Conservation (phyloP, 352 stramenopile genomes). For the Globisporangium spinosum region DNA sequence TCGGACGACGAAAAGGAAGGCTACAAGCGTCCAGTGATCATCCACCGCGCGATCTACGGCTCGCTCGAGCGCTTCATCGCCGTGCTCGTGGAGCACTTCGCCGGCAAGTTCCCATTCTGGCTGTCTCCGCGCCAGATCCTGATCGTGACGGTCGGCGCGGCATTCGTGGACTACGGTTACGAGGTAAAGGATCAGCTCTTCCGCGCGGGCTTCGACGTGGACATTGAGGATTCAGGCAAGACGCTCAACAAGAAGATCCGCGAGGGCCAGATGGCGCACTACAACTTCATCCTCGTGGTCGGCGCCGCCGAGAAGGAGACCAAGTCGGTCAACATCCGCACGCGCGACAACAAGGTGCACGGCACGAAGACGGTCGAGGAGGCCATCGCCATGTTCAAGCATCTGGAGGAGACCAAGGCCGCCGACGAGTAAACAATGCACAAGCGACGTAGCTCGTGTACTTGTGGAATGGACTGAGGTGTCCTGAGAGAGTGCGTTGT, state of each 20-base stretch:
- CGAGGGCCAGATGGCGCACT: constrained; percentile 72
- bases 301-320: constrained; percentile 62
- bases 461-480: neutral
- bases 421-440: constrained; percentile 31
- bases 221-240: constrained; percentile 72
- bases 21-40: constrained; percentile 96
- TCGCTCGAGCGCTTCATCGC: constrained; percentile 98
- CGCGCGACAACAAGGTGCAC: constrained; percentile 79
- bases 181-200: constrained; percentile 90
- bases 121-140: constrained; percentile 83
- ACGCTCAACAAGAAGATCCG: constrained; percentile 85
- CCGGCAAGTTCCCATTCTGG: constrained; percentile 97
- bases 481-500: neutral
- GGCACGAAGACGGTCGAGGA: constrained; percentile 68
- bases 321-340: constrained; percentile 69
- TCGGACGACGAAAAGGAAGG: constrained; percentile 63
- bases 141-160: constrained; percentile 85
- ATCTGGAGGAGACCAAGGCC: constrained; percentile 69
- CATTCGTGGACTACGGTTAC: constrained; percentile 94
- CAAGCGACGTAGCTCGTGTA: neutral
- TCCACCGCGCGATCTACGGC: constrained; percentile 96
- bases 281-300: constrained; percentile 87
- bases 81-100: constrained; percentile 96
- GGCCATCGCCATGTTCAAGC: constrained; percentile 91
- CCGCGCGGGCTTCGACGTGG: constrained; percentile 82